Percentiles rank a stretch among this genome's conserved stretches.
Evolutionary conservation across 1,284 basidiomycete species (phyloP).

Genomic region (Trametes sp.): DNA sequence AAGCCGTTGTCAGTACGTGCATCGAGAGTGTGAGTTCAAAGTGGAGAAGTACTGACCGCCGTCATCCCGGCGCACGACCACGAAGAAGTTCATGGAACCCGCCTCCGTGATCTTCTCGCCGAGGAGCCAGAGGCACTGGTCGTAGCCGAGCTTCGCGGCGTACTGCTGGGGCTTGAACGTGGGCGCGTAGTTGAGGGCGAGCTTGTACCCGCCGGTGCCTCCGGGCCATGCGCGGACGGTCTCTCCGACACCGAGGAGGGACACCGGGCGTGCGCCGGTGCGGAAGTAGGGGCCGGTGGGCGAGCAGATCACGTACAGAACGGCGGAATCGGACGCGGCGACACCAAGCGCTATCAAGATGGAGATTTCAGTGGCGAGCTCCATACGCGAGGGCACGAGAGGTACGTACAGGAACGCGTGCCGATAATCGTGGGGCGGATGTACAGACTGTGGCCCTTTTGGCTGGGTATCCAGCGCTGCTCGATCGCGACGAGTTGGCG

Average conservation of each 20-base stretch:
- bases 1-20: neutral
- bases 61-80: conserved; percentile 54
- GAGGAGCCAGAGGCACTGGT: conserved; percentile 70
- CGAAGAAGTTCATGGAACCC: conserved; percentile 73
- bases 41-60: conserved; percentile 49
- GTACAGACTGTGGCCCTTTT: conserved; percentile 80
- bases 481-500: conserved; percentile 75
- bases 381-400: neutral
- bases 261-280: conserved; percentile 66
- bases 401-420: conserved; percentile 72
- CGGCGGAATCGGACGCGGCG: conserved; percentile 69
- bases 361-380: neutral
- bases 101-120: conserved; percentile 51
- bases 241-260: conserved; percentile 73
- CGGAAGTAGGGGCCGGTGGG: conserved; percentile 81
- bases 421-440: conserved; percentile 88
- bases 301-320: conserved; percentile 74
- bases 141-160: conserved; percentile 75
- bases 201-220: conserved; percentile 73
- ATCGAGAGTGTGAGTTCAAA: neutral
- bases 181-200: conserved; percentile 76
- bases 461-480: conserved; percentile 76
- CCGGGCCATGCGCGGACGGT: conserved; percentile 87
- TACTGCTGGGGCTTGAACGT: conserved; percentile 71
- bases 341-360: conserved; percentile 64